A percentile compares a stretch with the other conserved stretches of the same genome.
phyloP scores from a whole-genome alignment of 1,139 yeast genomes.

The Lodderomyces margitis region DNA sequence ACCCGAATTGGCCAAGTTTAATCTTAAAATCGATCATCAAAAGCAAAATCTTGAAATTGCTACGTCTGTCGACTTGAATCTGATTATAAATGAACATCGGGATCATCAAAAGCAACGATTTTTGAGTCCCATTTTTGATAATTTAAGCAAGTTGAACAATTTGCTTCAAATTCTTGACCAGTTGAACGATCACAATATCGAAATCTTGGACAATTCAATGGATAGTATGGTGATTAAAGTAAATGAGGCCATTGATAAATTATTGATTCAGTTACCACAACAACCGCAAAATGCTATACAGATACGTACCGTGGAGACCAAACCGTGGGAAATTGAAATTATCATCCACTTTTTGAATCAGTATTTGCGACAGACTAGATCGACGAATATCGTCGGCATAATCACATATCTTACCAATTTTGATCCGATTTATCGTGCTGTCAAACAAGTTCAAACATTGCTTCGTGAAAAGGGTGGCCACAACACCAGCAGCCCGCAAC shows the following conservation, averaged over 20 bases:
- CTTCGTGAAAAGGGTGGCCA: slow-evolving; percentile 10
- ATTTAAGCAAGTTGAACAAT: slow-evolving; percentile 31
- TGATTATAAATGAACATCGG: slow-evolving; percentile 1
- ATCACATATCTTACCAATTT: slow-evolving; percentile 33
- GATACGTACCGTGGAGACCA: slow-evolving; percentile 7
- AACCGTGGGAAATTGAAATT: slow-evolving; percentile 10
- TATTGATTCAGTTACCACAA: slow-evolving; percentile 27
- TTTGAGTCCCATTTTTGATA: slow-evolving; percentile 28
- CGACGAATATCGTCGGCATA: slow-evolving; percentile 27
- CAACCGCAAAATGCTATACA: slow-evolving; percentile 18
- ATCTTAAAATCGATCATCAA: slow-evolving; percentile 21
- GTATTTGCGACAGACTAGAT: slow-evolving; percentile 10
- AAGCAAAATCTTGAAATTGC: slow-evolving; percentile 29
- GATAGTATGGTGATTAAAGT: slow-evolving; percentile 30
- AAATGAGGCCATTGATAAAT: slow-evolving; percentile 23
- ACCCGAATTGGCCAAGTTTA: slow-evolving; percentile 19
- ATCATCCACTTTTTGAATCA: slow-evolving; percentile 15
- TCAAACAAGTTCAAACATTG: slow-evolving; percentile 10
- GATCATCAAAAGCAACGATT: slow-evolving; percentile 11
- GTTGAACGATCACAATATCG: slow-evolving; percentile 27
- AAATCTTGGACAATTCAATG: slow-evolving; percentile 28
- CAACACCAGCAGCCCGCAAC: slow-evolving; percentile 4
- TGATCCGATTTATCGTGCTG: slow-evolving; percentile 29
- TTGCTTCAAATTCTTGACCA: slow-evolving; percentile 36
- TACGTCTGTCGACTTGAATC: slow-evolving; percentile 24